Evolutionary conservation across 2,329 filamentous ascomycete species (phyloP), one percentile per base, ranked within the genome.

Genomic region (Pleomassaria siparia): DNA sequence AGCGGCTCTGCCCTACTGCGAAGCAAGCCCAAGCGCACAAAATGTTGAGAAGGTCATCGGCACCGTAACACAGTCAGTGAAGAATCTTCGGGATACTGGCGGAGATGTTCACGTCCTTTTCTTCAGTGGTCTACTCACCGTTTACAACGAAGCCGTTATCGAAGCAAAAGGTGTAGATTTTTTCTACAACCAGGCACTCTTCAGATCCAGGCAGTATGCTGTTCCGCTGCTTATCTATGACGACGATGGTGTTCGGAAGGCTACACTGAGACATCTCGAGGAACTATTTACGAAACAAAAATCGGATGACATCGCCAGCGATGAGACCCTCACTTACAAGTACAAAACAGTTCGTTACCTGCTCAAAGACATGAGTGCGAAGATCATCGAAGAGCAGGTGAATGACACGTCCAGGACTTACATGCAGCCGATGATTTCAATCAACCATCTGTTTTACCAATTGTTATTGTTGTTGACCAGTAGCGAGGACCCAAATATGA

Each of bases 1-100:
- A 40, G 62, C 64, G 7, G 67, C 64, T 6, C 44, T 66, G 2
- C 49, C 58, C 12, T 71, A 62, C 39, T 71, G 68, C 44, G 54
- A 66, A 47, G 56, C 41, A 21, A 59, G 46, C 26, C 50, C 57
- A 3, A 49, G 46, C 2, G 3, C 42, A 4, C 50, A 53, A 5
- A 37, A 55, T 10, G 51, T 66, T n/a, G 18, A 44, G 4, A 47
- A 46, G 24, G 47, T 70, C 22, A 57, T 64, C 21, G 53, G 49
- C 2, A 36, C 47, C 1, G 58, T 70, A 4, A 36, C 49, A 6
- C 61, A 62, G n/a, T 48, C 55, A 1, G 36, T 51, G 2, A 46
- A 47, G 12, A 54, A 63, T 32, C 56, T 59, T 8, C 51, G 49
- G 7, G 44, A 58, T 5, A 49, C 51, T 3, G 59, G 56, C 13